Base-by-base conservation (phyloP, 179 eudicot species). In the Vitellaria paradoxa region DNA sequence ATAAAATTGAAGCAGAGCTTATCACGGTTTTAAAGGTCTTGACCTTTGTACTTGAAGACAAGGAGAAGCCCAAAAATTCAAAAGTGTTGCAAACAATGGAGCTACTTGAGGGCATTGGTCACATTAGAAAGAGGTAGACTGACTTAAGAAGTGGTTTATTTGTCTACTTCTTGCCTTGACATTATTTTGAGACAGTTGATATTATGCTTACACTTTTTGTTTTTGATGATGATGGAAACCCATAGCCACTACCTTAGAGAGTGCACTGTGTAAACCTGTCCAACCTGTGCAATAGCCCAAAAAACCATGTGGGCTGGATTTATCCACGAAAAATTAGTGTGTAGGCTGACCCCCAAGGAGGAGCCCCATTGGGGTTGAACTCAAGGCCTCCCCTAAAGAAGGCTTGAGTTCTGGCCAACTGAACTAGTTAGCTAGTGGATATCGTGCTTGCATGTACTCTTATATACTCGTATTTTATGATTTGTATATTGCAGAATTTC, bases 61-160 rank as follows among this genome's bases (percentile, higher is more conserved):
- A 77, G 45, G 90, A 87, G 76, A 83, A 76, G 72, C 80, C 68
- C n/a, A 81, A 81, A 55, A 87, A 76, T 73, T 81, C 73, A 1
- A 87, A 79, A 82, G 83, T 85, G 64, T 86, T 81, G 62, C 91
- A 85, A 81, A 77, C 81, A 18, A 65, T 57, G 24, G 91, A 86
- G 74, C 81, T 92, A 75, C 88, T 89, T 77, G 89, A 85, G 67
- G 79, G 78, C 61, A 59, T 93, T 80, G 85, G 69, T 73, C 80
- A 62, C 21, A 80, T 86, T 77, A 87, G 95, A 87, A 81, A 62
- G 53, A 93, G 98, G 97, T 93, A 78, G 62, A 10, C 74, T 52
- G 4, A 15, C 12, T 62, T 30, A 7, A 9, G 40, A 13, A 68
- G 72, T 37, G 56, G 46, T 76, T 14, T 6, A 66, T 75, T 17